These are phyloP conservation scores for Echeveria elegans DNA, from an alignment of 164 flowering plant species.

Conservation along the genomic window DNA sequence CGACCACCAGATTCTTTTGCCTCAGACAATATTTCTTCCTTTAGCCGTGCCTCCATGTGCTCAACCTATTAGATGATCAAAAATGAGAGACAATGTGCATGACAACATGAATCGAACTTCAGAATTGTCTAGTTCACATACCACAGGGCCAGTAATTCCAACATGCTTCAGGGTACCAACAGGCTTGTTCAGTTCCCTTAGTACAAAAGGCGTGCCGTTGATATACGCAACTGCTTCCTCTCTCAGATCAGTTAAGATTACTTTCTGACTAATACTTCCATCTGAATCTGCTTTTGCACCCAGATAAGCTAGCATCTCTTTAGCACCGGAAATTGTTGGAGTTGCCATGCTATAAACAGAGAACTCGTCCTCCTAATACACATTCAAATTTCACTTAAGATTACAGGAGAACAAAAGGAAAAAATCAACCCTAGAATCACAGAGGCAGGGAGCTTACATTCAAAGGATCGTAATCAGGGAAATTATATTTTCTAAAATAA, in stretches of 20 bases:
- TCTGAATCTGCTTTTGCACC: slow-evolving; percentile 41
- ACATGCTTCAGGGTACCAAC: slow-evolving; percentile 93
- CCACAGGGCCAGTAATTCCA: slow-evolving; percentile 88
- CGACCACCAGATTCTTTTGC: slow-evolving; percentile 65
- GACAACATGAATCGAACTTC: neutral
- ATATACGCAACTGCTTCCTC: slow-evolving; percentile 97
- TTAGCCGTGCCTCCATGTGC: slow-evolving; percentile 83
- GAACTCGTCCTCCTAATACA: slow-evolving; percentile 70
- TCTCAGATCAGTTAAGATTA: slow-evolving; percentile 70
- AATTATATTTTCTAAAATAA: neutral
- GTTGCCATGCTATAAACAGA: slow-evolving; percentile 97
- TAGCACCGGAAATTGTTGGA: slow-evolving; percentile 83
- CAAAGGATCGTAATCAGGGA: neutral
- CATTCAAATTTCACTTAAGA: neutral
- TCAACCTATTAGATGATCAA: slow-evolving; percentile 53
- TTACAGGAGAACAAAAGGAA: neutral
- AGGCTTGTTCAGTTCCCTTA: slow-evolving; percentile 85
- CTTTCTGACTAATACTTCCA: slow-evolving; percentile 34
- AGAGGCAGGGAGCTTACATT: neutral
- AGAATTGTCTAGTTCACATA: slow-evolving; percentile 17
- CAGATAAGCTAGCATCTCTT: slow-evolving; percentile 70
- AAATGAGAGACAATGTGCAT: neutral
- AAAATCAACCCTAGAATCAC: neutral
- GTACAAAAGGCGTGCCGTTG: slow-evolving; percentile 84
- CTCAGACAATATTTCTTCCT: slow-evolving; percentile 85